These are phyloP conservation scores for Xylariomycetidae sp. DNA, from an alignment of 2,329 filamentous ascomycete species.

Conservation along the genomic window DNA sequence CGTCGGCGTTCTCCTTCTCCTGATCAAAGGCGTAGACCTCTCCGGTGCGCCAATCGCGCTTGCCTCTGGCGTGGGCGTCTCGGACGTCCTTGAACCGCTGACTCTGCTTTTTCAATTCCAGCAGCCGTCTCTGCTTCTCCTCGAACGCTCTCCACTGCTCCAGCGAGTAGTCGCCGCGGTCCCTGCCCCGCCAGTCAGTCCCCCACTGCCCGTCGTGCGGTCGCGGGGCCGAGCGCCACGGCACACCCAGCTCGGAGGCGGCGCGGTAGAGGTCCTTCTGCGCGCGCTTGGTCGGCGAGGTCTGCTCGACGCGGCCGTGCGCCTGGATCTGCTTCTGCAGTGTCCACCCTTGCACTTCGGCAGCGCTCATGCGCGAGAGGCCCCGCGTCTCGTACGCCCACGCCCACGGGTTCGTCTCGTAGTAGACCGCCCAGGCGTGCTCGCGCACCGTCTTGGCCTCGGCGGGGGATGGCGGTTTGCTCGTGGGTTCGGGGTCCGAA, in stretches of 20 bases:
- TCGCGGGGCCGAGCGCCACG: conserved; percentile 37
- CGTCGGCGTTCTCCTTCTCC: conserved; percentile 41
- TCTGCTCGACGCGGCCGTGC: conserved; percentile 29
- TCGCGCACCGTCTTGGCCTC: conserved; percentile 41
- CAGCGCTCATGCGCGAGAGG: conserved; percentile 37
- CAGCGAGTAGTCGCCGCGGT: conserved; percentile 41
- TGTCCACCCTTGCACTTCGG: conserved; percentile 44
- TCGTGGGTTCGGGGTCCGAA: conserved; percentile 7
- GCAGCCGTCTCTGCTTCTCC: conserved; percentile 36
- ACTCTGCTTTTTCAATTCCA: conserved; percentile 38
- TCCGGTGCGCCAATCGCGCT: too few relatives aligned
- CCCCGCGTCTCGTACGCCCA: conserved; percentile 38
- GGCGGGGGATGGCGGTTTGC: conserved; percentile 16
- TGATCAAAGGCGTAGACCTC: conserved; percentile 16
- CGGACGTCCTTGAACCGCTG: conserved; percentile 36
- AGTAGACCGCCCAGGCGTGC: conserved; percentile 40
- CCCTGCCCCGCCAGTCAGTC: conserved; percentile 41
- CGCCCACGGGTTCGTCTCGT: conserved; percentile 44
- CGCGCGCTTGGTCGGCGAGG: conserved; percentile 28
- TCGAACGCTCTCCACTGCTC: conserved; percentile 39
- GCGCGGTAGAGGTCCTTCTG: conserved; percentile 54
- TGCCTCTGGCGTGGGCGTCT: conserved; percentile 4
- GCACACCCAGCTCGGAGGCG: conserved; percentile 45
- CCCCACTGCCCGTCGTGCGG: conserved; percentile 38
- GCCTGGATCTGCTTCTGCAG: conserved; percentile 38